A percentile compares a stretch with the other conserved stretches of the same genome.
phyloP scores from a whole-genome alignment of 1,284 basidiomycete species.

The Cryptococcus sp. region DNA sequence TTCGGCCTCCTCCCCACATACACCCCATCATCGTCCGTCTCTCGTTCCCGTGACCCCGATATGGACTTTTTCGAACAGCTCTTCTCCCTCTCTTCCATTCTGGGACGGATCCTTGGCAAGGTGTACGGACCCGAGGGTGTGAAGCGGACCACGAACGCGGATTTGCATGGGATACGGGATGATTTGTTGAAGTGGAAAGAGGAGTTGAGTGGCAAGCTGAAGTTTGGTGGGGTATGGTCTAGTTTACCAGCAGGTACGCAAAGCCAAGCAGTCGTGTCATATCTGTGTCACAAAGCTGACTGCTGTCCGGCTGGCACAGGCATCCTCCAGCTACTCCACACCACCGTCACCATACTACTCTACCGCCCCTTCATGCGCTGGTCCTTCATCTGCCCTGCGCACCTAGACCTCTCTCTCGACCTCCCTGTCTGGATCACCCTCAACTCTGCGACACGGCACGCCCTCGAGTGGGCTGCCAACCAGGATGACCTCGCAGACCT shows the following conservation, averaged over 20 bases:
- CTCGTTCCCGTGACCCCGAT: background rate
- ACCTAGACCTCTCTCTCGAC: conserved; percentile 19
- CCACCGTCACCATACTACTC: conserved; percentile 18
- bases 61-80: conserved; percentile 20
- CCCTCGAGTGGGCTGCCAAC: conserved; percentile 26
- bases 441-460: conserved; percentile 12
- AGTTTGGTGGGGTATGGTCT: conserved; percentile 18
- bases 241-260: conserved; percentile 17
- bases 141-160: conserved; percentile 8
- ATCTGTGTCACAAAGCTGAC: background rate
- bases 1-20: background rate
- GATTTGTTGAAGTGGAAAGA: conserved; percentile 20
- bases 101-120: conserved; percentile 12
- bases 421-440: conserved; percentile 24
- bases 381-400: conserved; percentile 27
- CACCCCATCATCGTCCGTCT: background rate
- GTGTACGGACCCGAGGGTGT: conserved; percentile 26
- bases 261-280: background rate
- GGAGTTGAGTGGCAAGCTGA: conserved; percentile 8
- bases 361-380: conserved; percentile 35
- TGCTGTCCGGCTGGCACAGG: conserved; percentile 9
- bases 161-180: conserved; percentile 15
- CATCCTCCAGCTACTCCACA: conserved; percentile 23
- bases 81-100: conserved; percentile 10
- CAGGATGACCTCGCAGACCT: conserved; percentile 24